Evolutionary conservation across 2,329 filamentous ascomycete species (phyloP), one percentile per base, ranked within the genome.

Genomic region (Pestalotiopsis sp.): DNA sequence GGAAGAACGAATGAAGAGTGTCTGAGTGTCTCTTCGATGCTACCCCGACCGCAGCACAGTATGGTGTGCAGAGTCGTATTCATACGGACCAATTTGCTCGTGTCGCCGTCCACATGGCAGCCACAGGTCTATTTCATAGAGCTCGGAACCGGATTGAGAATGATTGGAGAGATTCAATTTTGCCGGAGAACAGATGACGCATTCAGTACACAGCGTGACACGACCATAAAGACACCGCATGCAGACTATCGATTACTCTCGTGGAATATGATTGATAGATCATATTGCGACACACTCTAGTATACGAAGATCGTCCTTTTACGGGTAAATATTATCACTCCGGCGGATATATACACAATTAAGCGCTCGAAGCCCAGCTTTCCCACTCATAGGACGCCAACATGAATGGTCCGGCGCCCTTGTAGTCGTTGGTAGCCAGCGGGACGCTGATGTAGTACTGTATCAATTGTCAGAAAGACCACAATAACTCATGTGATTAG

Each of bases 401-500:
- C 72, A 82, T 79, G 66, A 82, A 82, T 2, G 80, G 78, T 17
- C 80, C 80, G 3, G 76, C 77, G 0, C 81, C 81, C 52, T 82
- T 80, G 45, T 79, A 75, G 68, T 81, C 80, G 57, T 82, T 81
- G 38, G 75, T 66, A 7, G 72, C 75, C 12, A 80, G 70, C 12
- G 82, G 81, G 5, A 81, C 76, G 1, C 78, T 78, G 25, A 80
- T 78, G 72, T 85, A 84, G 68, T 84, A 84, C 81, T 82, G 66
- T 58, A 13, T 0, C 14, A 3, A 20, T 1, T 20, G 57, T 72
- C 3, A 72, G 61, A 52, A 39, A 60, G 27, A 41, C 14, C 3
- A 23, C 20, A 23, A 23, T 1, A 1, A 23, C 20, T 1, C 2
- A 23, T 23, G 20, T 2, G 2, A 23, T 23, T 2, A 23, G 20